Conservation (phyloP, 2,329 filamentous ascomycete species). For the Chaetomiaceae sp. region DNA sequence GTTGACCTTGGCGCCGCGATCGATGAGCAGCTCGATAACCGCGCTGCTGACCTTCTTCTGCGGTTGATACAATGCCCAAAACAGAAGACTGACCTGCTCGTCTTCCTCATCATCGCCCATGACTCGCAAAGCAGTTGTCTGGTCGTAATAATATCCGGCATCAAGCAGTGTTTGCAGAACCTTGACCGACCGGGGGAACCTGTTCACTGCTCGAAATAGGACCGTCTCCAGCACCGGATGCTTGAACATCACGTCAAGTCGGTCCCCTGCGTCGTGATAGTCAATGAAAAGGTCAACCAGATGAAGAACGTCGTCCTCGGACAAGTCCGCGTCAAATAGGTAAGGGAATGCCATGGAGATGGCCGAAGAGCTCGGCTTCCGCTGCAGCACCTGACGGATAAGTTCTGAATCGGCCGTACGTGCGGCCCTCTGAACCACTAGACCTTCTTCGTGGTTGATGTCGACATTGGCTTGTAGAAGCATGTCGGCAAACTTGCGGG, state of each 20-base stretch:
- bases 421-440: conserved; percentile 49
- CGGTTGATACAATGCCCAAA: conserved; percentile 57
- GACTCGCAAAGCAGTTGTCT: conserved; percentile 39
- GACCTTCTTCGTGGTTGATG: conserved; percentile 45
- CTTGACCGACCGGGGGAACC: conserved; percentile 48
- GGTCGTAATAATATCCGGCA: conserved; percentile 55
- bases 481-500: conserved; percentile 41
- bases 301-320: conserved; percentile 45
- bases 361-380: conserved; percentile 43
- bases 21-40: conserved; percentile 52
- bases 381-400: conserved; percentile 43
- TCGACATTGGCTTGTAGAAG: conserved; percentile 38
- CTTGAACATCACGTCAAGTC: conserved; percentile 45
- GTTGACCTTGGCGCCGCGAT: conserved; percentile 50
- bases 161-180: conserved; percentile 50
- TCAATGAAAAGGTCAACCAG: conserved; percentile 48
- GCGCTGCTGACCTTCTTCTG: conserved; percentile 56
- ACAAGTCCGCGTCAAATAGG: conserved; percentile 46
- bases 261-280: conserved; percentile 40
- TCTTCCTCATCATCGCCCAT: conserved; percentile 42
- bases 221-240: conserved; percentile 41
- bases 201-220: conserved; percentile 46
- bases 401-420: conserved; percentile 45
- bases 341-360: conserved; percentile 49
- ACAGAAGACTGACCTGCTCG: conserved; percentile 51